Conservation (phyloP, 2,329 filamentous ascomycete genomes). For the Fusarium coicis region DNA sequence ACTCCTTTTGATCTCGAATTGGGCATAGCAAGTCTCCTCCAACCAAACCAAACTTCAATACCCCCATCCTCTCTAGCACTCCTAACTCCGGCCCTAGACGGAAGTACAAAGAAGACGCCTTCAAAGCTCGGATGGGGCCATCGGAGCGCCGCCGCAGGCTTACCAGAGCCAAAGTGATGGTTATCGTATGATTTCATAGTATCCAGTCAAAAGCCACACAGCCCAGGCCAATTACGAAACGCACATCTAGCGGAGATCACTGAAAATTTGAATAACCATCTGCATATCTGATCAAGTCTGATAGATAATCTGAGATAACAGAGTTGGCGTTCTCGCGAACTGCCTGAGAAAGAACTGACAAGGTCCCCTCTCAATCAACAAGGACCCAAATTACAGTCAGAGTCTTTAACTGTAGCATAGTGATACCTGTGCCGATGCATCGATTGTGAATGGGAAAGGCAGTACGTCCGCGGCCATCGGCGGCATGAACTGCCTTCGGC, state of each 20-base stretch:
- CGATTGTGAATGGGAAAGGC: too few relatives aligned
- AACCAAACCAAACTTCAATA: conserved; percentile 24
- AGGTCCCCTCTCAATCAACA: too few relatives aligned
- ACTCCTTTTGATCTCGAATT: conserved; percentile 4
- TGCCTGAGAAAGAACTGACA: not conserved
- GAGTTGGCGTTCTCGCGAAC: conserved; percentile 14
- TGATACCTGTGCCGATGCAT: too few relatives aligned
- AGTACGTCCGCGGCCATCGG: too few relatives aligned
- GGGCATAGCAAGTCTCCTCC: not conserved
- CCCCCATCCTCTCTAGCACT: not conserved
- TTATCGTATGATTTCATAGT: conserved; percentile 6
- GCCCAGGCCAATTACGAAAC: conserved; percentile 1
- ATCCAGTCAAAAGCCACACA: conserved; percentile 17
- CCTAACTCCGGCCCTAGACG: not conserved
- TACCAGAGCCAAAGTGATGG: conserved; percentile 24
- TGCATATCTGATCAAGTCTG: conserved; percentile 6
- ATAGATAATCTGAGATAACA: not conserved
- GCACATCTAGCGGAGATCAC: conserved; percentile 3
- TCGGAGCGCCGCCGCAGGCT: not conserved
- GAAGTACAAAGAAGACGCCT: conserved; percentile 18
- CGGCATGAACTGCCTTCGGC: too few relatives aligned
- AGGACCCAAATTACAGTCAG: too few relatives aligned
- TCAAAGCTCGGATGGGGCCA: conserved; percentile 17
- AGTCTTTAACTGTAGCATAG: too few relatives aligned
- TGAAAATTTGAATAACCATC: not conserved